A percentile compares a stretch with the other conserved stretches of the same genome.
Conservation (phyloP, 768 basidiomycete genomes). For the Dioszegia aurantiaca region DNA sequence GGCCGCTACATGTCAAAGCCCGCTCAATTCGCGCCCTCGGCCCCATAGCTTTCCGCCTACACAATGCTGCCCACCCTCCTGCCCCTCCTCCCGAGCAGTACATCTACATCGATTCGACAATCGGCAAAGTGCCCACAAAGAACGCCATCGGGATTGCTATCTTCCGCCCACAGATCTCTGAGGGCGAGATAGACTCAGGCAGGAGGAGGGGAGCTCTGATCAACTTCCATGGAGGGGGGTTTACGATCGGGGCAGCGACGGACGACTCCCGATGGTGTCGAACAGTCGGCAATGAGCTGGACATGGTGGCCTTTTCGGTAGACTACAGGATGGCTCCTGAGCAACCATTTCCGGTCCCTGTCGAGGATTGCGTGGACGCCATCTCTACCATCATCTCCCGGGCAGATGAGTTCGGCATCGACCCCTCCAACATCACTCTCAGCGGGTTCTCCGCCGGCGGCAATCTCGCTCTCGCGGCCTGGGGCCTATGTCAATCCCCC, state of each 20-base stretch:
- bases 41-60: neutral
- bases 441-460: conserved; percentile 42
- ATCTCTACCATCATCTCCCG: conserved; percentile 23
- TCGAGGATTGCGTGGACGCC: conserved; percentile 39
- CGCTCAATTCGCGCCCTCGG: neutral
- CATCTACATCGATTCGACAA: conserved; percentile 11
- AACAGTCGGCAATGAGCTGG: conserved; percentile 17
- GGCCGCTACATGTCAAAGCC: conserved; percentile 13
- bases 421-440: conserved; percentile 23
- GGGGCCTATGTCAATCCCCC: conserved; percentile 11
- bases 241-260: conserved; percentile 22
- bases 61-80: conserved; percentile 12
- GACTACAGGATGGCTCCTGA: conserved; percentile 38
- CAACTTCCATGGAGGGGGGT: conserved; percentile 29
- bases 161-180: neutral
- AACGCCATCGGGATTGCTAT: conserved; percentile 12
- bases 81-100: conserved; percentile 5
- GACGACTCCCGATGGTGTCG: conserved; percentile 34
- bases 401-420: conserved; percentile 25
- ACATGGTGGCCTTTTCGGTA: conserved; percentile 27
- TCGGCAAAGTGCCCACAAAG: neutral
- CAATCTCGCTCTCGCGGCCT: conserved; percentile 27
- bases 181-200: neutral
- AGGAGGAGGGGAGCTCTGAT: conserved; percentile 10
- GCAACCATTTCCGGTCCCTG: conserved; percentile 36